Evolutionary conservation across 1,284 basidiomycete species (phyloP).

Genomic region (Ganoderma lingzhi): DNA sequence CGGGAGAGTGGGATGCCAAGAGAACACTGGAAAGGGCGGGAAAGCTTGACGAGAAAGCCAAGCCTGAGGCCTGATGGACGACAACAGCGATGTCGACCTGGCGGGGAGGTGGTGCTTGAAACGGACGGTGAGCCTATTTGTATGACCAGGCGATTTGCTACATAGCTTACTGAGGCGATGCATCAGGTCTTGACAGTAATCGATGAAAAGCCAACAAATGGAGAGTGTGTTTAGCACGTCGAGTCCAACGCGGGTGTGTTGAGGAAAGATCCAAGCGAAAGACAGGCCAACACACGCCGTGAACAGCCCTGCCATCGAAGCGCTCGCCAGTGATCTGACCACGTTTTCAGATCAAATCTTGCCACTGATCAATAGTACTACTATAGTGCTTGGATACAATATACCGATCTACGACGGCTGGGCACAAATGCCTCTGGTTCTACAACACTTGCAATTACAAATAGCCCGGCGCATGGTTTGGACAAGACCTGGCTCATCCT

Average conservation of each 20-base stretch:
- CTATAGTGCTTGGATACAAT: too few species aligned
- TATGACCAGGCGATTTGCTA: background rate
- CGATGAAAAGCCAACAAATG: background rate
- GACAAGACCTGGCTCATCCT: too few species aligned
- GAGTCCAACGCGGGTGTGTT: background rate
- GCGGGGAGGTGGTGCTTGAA: background rate
- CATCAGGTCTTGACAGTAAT: background rate
- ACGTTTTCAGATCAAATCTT: background rate
- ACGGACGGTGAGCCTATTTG: background rate
- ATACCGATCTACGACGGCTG: too few species aligned
- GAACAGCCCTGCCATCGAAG: background rate
- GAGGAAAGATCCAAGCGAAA: constrained; percentile 4
- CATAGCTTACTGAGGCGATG: background rate
- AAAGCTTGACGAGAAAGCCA: background rate
- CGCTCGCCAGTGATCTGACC: background rate
- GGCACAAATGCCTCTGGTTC: too few species aligned
- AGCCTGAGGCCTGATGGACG: background rate
- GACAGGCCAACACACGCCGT: background rate
- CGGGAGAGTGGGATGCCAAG: background rate
- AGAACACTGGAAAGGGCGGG: background rate
- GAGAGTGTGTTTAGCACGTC: background rate
- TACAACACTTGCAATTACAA: background rate
- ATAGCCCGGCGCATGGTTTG: too few species aligned
- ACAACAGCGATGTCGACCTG: background rate
- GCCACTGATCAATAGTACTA: too few species aligned